Percentiles rank a stretch among this genome's conserved stretches.
phyloP scores from a whole-genome alignment of 108 stramenopile species.

The Halocafeteria seosinensis region DNA sequence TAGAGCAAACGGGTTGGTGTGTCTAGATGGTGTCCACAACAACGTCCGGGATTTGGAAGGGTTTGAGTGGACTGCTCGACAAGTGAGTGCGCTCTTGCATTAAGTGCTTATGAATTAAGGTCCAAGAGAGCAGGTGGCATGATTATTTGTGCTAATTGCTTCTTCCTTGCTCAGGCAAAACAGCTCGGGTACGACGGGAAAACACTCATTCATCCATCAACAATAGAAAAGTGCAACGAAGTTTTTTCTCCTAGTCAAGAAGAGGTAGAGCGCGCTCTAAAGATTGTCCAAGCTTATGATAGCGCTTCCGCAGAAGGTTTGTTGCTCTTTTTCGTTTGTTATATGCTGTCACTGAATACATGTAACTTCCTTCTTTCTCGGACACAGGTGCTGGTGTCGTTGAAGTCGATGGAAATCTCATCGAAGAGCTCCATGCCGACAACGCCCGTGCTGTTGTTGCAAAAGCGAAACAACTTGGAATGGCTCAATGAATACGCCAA shows the following conservation, averaged over 20 bases:
- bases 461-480: too few relatives aligned
- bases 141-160: background rate
- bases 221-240: background rate
- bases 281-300: slow-evolving; percentile 6
- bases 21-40: slow-evolving; percentile 3
- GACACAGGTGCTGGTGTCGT: too few relatives aligned
- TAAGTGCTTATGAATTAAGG: background rate
- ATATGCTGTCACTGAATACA: too few relatives aligned
- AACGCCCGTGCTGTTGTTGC: too few relatives aligned
- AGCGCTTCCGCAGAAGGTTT: too few relatives aligned
- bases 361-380: too few relatives aligned
- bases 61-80: background rate
- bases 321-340: too few relatives aligned
- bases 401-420: background rate
- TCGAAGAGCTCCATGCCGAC: background rate
- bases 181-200: slow-evolving; percentile 19
- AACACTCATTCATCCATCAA: slow-evolving; percentile 14
- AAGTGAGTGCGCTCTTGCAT: too few relatives aligned
- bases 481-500: too few relatives aligned
- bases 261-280: background rate
- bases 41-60: background rate
- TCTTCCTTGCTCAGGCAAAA: too few relatives aligned
- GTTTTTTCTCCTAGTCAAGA: slow-evolving; percentile 3
- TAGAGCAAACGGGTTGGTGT: background rate
- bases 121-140: background rate